phyloP scores from a whole-genome alignment of 441 rosid genomes.

The Euphorbia celastroides region DNA sequence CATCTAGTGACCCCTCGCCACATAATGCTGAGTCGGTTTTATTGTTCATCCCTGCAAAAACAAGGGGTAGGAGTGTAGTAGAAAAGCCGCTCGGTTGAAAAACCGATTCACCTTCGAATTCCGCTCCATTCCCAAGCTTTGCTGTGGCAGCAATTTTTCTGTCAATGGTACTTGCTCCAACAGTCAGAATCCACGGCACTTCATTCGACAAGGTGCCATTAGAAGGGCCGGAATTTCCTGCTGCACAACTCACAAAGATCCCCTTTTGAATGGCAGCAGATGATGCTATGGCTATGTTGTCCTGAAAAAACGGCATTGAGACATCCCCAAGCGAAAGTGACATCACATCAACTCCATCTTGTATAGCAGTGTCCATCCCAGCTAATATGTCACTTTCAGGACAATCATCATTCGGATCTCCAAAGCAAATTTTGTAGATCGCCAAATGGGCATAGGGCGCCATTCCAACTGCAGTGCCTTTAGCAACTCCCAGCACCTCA shows the following conservation, averaged over 20 bases:
- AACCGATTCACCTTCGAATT: constrained; percentile 32
- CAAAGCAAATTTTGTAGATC: constrained; percentile 57
- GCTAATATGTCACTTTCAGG: constrained; percentile 46
- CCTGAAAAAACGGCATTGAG: constrained; percentile 28
- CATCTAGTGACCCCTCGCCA: constrained; percentile 28
- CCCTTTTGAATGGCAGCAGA: constrained; percentile 42
- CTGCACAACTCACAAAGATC: constrained; percentile 40
- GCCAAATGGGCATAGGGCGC: constrained; percentile 80
- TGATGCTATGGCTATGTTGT: constrained; percentile 28
- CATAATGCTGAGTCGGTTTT: constrained; percentile 24
- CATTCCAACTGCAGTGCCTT: constrained; percentile 76
- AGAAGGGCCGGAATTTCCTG: constrained; percentile 40
- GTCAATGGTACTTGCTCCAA: constrained; percentile 47
- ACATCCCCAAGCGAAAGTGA: constrained; percentile 24
- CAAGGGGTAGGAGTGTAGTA: constrained; percentile 25
- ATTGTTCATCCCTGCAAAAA: constrained; percentile 30
- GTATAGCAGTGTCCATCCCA: constrained; percentile 37
- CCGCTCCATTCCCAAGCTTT: constrained; percentile 38
- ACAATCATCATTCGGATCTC: constrained; percentile 29
- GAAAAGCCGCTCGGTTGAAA: constrained; percentile 31
- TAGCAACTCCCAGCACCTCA: constrained; percentile 52
- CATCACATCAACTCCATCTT: constrained; percentile 29
- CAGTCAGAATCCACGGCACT: constrained; percentile 53
- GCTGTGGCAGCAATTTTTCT: constrained; percentile 32
- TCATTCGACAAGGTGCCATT: constrained; percentile 31